Evolutionary conservation across 495 filamentous ascomycete genomes (phyloP), one percentile per base, ranked within the genome.

Genomic region (Talaromyces trachyspermus): DNA sequence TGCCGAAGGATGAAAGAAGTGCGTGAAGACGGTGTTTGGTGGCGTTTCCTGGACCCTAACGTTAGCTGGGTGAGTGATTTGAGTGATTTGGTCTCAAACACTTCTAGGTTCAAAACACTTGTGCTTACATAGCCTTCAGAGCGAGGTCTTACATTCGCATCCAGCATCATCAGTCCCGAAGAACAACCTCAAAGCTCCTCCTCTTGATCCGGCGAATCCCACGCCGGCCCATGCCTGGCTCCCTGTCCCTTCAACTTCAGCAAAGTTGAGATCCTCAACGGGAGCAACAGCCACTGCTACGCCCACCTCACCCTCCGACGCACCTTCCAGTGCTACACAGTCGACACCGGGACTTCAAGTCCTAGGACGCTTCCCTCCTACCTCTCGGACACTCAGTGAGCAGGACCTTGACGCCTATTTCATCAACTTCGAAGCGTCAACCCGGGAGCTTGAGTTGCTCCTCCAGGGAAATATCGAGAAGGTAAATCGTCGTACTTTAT

Each of bases 41-140:
- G 91, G 88, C 85, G 88, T 51, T 98, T 98, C 58, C 72, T 98
- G 9, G 92, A 98, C 57, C 91, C 92, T 3, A 96, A 98, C 63
- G 88, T 90, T 15, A 98, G 92, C 83, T 98, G 92, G 92, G 90
- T 96, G 32, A 36, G 44, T 46, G 2, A 14, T 45, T 42, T 11
- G 9, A 9, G 10, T 20, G 77, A 29, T 75, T 66, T 23, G 3
- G n/a, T 15, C 7, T 22, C 9, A 19, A 17, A 9, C 17, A 3
- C 3, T 19, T 30, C 24, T 2, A 11, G 14, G 2, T 2, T 33
- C 17, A 20, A 19, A 11, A 5, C 19, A 17, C 33, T 19, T 46
- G 18, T 36, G 47, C 66, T 74, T 59, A 79, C 54, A 44, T 6
- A 19, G n/a, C 19, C 17, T 32, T 9, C 55, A 96, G 90, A 92